phyloP scores from a whole-genome alignment of 225 moss, liverwort and hornwort genomes.

The Physcomitrellopsis africana region DNA sequence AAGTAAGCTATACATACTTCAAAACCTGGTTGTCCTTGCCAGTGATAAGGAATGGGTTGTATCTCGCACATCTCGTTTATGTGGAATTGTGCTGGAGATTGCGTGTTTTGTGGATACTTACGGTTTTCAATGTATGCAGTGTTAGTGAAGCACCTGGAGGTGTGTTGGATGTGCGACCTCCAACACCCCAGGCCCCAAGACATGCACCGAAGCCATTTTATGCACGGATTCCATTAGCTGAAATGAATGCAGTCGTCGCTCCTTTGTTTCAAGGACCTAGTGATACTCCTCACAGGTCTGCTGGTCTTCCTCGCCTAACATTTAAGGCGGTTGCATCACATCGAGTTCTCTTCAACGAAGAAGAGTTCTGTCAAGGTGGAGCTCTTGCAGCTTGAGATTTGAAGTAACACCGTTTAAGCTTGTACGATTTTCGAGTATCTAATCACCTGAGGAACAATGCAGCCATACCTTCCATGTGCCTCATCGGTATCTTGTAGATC shows the following conservation, averaged over 20 bases:
- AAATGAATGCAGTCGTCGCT: constrained; percentile 46
- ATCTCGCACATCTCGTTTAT: too few species aligned
- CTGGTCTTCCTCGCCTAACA: constrained; percentile 44
- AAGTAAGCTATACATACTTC: constrained; percentile 3
- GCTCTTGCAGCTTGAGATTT: constrained; percentile 3
- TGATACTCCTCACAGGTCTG: constrained; percentile 39
- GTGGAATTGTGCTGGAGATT: too few species aligned
- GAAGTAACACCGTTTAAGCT: neutral
- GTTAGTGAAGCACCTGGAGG: constrained; percentile 43
- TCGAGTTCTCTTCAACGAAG: constrained; percentile 50
- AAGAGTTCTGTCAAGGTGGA: constrained; percentile 32
- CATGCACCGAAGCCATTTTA: constrained; percentile 44
- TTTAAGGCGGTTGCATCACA: constrained; percentile 51
- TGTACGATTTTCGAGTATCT: neutral
- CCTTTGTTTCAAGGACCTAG: constrained; percentile 42
- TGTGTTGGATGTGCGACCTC: constrained; percentile 31
- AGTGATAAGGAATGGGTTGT: neutral
- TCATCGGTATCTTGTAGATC: constrained; percentile 1
- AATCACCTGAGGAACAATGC: neutral
- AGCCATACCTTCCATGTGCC: too few species aligned
- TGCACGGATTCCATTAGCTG: constrained; percentile 46
- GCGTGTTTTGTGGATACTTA: too few species aligned
- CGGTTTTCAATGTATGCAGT: constrained; percentile 13
- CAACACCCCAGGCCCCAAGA: constrained; percentile 50
- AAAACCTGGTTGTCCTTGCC: neutral